These are phyloP conservation scores for Adiantum capillusveneris DNA, from an alignment of 75 land plant species.

Conservation along the genomic window DNA sequence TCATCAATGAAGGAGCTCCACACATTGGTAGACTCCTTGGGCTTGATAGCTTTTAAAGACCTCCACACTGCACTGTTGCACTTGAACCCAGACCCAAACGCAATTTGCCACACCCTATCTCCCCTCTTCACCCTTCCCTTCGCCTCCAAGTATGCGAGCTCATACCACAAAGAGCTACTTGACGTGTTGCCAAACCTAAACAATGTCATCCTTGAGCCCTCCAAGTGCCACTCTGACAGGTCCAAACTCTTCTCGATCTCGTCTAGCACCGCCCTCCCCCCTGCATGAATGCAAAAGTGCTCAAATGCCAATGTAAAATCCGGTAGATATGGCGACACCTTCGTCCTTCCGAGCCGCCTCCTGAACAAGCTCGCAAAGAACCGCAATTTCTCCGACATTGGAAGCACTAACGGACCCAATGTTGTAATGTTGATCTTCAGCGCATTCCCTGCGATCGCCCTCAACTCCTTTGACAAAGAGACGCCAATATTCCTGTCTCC, in stretches of 20 bases:
- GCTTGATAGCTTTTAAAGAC: conserved; percentile 2
- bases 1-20: background rate
- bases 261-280: conserved; percentile 71
- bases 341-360: no score
- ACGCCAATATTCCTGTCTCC: no score
- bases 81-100: conserved; percentile 32
- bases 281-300: conserved; percentile 83
- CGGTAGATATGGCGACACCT: conserved; percentile 59
- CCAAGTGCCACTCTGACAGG: conserved; percentile 55
- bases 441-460: no score
- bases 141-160: no score
- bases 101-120: conserved; percentile 47
- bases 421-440: no score
- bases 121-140: conserved; percentile 48
- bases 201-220: conserved; percentile 64
- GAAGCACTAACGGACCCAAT: no score
- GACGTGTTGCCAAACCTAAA: conserved; percentile 63
- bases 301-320: conserved; percentile 71
- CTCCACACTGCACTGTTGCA: conserved; percentile 38
- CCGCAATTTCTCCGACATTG: no score
- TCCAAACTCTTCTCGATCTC: conserved; percentile 61
- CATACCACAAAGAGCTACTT: conserved; percentile 64
- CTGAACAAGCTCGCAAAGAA: no score
- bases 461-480: no score
- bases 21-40: background rate